Evolutionary conservation across 2,329 filamentous ascomycete genomes (phyloP), one percentile per base, ranked within the genome.

Genomic region (Penicillium sp.): DNA sequence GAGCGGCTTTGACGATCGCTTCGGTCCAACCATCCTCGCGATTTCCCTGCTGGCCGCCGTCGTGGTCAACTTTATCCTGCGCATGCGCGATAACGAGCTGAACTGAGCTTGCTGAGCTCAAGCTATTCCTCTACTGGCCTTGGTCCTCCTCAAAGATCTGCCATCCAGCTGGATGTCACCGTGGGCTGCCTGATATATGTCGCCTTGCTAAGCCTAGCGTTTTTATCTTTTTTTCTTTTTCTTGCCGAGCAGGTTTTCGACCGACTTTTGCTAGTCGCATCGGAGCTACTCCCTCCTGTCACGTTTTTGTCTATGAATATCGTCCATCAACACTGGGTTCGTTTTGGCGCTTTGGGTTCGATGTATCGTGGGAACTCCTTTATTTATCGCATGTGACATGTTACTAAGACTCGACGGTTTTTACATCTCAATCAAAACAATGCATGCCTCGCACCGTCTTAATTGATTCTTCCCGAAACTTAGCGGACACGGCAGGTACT

Each of bases 1-100:
- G 82, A 91, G 92, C 56, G 95, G 95, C 22, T 98, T 99, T 75
- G 95, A 99, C 75, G 95, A 99, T 81, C 87, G 93, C 43, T 93
- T 96, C 71, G 95, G 95, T 7, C 95, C 95, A 5, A 97, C 93
- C 0, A 86, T 98, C 54, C 78, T 99, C 76, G 91, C 94, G 51
- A 84, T 97, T 69, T 90, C 94, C 55, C 81, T 99, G 66, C 80
- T 97, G 70, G 83, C 91, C 50, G 95, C 94, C 14, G 91, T 99
- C n/a, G 82, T 97, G 55, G 91, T 97, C 72, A 99, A 99, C 82
- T 98, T 99, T 75, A 88, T 96, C 39, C 81, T 99, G 73, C 85
- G 92, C 65, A 74, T 79, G 58, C 67, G 65, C 55, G 73, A 76
- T 35, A 64, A 59, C 3, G 60, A 68, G 43, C 20, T 60, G 49